Base-by-base conservation (phyloP, 225 moss, liverwort and hornwort genomes). In the Rhytidiadelphus loreus region DNA sequence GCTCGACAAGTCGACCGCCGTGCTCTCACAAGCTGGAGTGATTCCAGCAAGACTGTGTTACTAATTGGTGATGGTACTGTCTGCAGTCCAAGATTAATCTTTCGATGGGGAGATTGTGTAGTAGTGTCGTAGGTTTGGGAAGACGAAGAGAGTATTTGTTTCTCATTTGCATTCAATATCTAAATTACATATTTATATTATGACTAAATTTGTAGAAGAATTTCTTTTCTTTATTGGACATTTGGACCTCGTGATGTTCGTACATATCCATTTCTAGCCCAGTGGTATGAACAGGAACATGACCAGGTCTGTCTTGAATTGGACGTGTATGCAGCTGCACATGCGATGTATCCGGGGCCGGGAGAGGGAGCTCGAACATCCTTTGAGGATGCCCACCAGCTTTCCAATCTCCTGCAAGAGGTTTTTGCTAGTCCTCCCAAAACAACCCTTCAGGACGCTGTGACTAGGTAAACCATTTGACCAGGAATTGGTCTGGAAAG, bases 371-470 rank as follows among this genome's bases (percentile, higher is more conserved):
- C 89, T 71, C 85, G 90, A 74, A 89, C 89, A 33, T 84, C 89
- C 74, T 93, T 94, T n/a, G 91, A 93, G 85, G 92, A 93, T 86
- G 88, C 63, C 12, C 92, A 94, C 89, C 94, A 94, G 86, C 87
- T 94, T 66, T 89, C 80, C 75, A 83, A 92, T 73, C 85, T 91
- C 58, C 73, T 94, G 66, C 81, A 89, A 59, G 89, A 89, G 26
- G 90, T 83, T 57, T 89, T 91, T 60, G 50, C 83, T 60, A 76
- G 15, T 52, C 71, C 87, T 77, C 86, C 86, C 35, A 28, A 44
- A 71, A 35, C 88, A 79, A 80, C 75, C 23, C 91, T 89, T 59
- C 84, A 85, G 50, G 92, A 90, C 46, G 87, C 89, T 17, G 72
- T 94, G 62, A 83, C 85, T 6, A 83, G 91, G 91, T 94, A 43